These are phyloP conservation scores for Metschnikowia continentalis DNA, from an alignment of 805 yeast species.

Conservation along the genomic window DNA sequence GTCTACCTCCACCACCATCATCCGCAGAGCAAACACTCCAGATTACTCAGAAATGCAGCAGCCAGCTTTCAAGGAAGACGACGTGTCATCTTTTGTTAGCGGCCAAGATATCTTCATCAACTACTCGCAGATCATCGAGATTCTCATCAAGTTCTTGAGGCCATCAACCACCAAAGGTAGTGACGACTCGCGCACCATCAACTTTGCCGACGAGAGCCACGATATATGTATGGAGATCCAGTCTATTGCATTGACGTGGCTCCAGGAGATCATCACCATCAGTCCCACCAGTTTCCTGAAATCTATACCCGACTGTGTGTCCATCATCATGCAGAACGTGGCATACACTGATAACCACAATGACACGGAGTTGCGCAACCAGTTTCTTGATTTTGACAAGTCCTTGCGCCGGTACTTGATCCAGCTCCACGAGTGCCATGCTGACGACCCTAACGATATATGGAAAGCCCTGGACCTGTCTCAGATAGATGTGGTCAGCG, in stretches of 20 bases:
- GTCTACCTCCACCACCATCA: conserved; percentile 25
- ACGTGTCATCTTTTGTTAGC: conserved; percentile 27
- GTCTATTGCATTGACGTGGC: conserved; percentile 76
- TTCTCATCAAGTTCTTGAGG: conserved; percentile 74
- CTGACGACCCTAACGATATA: conserved; percentile 7
- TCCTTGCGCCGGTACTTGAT: conserved; percentile 31
- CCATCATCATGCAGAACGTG: conserved; percentile 52
- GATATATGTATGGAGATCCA: conserved; percentile 58
- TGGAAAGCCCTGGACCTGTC: conserved; percentile 7
- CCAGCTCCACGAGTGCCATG: conserved; percentile 24
- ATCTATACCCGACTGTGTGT: conserved; percentile 68
- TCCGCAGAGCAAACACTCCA: conserved; percentile 11
- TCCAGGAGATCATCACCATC: conserved; percentile 64
- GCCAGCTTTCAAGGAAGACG: conserved; percentile 17
- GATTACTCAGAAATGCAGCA: neutral
- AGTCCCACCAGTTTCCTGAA: conserved; percentile 74
- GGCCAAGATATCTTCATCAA: conserved; percentile 79
- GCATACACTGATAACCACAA: conserved; percentile 33
- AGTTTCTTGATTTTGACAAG: conserved; percentile 33
- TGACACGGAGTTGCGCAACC: conserved; percentile 35
- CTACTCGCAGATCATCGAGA: conserved; percentile 74
- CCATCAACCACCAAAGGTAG: conserved; percentile 9
- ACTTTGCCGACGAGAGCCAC: conserved; percentile 33
- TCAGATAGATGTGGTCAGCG: conserved; percentile 40
- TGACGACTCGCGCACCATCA: conserved; percentile 12